Conservation (phyloP, 495 filamentous ascomycete genomes). For the Neurospora tetraspora region DNA sequence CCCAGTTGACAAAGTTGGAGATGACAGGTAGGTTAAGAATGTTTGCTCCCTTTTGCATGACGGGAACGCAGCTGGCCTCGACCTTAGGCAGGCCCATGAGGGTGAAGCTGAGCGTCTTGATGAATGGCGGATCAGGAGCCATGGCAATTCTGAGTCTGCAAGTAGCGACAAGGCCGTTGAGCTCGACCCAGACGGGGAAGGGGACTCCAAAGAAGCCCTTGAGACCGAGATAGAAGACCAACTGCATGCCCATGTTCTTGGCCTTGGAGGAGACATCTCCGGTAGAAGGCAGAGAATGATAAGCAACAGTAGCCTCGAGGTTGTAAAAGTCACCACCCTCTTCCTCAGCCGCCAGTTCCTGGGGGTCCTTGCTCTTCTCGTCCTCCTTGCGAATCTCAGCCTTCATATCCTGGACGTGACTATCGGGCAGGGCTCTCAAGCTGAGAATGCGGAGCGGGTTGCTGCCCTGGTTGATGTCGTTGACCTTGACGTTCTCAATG, state of each 20-base stretch:
- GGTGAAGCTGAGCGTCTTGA: conserved; percentile 86
- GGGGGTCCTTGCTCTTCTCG: conserved; percentile 68
- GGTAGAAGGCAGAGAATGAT: conserved; percentile 70
- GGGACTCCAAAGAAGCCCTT: conserved; percentile 82
- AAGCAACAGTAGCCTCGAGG: conserved; percentile 84
- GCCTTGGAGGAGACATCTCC: conserved; percentile 65
- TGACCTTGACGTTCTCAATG: conserved; percentile 91
- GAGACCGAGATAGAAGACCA: conserved; percentile 87
- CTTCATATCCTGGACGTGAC: conserved; percentile 69
- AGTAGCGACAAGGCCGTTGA: conserved; percentile 78
- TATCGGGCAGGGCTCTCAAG: conserved; percentile 76
- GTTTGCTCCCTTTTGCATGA: conserved; percentile 81
- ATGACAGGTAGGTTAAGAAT: conserved; percentile 87
- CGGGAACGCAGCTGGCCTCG: conserved; percentile 80
- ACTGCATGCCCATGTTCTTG: conserved; percentile 87
- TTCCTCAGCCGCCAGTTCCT: conserved; percentile 81
- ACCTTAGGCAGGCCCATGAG: conserved; percentile 89
- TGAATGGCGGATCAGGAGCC: conserved; percentile 79
- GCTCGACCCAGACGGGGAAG: conserved; percentile 79
- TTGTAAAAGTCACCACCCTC: conserved; percentile 93
- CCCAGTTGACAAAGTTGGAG: conserved; percentile 93
- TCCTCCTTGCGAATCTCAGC: conserved; percentile 66
- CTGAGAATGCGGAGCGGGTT: conserved; percentile 88
- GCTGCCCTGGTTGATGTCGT: conserved; percentile 86
- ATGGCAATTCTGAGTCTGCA: conserved; percentile 72